Evolutionary conservation across 2,329 filamentous ascomycete genomes (phyloP).

Genomic region (Neonectria punicea): DNA sequence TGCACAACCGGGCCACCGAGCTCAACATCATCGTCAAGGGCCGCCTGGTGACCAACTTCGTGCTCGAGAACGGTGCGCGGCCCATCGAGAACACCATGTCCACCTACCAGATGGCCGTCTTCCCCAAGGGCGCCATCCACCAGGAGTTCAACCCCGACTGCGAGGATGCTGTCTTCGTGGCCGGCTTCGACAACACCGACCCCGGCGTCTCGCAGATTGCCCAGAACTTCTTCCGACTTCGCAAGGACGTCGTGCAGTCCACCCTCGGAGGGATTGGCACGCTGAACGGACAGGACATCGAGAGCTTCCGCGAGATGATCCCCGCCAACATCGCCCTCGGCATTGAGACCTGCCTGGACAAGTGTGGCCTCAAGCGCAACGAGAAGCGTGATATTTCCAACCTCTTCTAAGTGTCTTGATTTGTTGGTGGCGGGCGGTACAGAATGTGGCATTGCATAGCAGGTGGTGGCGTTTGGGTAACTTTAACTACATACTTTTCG

Average conservation of each 20-base stretch:
- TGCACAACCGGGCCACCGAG: slow-evolving; percentile 60
- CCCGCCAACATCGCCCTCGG: slow-evolving; percentile 62
- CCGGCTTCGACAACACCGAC: slow-evolving; percentile 58
- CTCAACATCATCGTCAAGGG: slow-evolving; percentile 59
- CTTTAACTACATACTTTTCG: too few species aligned
- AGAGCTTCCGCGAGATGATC: slow-evolving; percentile 52
- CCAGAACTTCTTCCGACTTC: slow-evolving; percentile 58
- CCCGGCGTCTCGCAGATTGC: slow-evolving; percentile 58
- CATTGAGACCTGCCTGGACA: slow-evolving; percentile 61
- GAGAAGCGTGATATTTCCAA: not conserved
- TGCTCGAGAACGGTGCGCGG: slow-evolving; percentile 54
- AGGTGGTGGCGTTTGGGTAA: too few species aligned
- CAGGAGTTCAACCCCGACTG: slow-evolving; percentile 64
- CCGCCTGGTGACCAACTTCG: slow-evolving; percentile 55
- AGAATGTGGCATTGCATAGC: too few species aligned
- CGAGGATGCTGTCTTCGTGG: slow-evolving; percentile 58
- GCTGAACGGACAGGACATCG: slow-evolving; percentile 53
- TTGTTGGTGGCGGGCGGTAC: too few species aligned
- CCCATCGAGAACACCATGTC: slow-evolving; percentile 52
- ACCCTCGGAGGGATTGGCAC: slow-evolving; percentile 51
- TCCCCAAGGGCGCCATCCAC: slow-evolving; percentile 61
- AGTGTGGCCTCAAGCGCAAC: slow-evolving; percentile 56
- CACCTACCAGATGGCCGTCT: slow-evolving; percentile 57
- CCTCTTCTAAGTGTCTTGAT: too few species aligned
- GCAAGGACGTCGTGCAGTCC: slow-evolving; percentile 50